Evolutionary conservation across 495 filamentous ascomycete species (phyloP), one percentile per base, ranked within the genome.

Genomic region (Stereocaulon alpinum): DNA sequence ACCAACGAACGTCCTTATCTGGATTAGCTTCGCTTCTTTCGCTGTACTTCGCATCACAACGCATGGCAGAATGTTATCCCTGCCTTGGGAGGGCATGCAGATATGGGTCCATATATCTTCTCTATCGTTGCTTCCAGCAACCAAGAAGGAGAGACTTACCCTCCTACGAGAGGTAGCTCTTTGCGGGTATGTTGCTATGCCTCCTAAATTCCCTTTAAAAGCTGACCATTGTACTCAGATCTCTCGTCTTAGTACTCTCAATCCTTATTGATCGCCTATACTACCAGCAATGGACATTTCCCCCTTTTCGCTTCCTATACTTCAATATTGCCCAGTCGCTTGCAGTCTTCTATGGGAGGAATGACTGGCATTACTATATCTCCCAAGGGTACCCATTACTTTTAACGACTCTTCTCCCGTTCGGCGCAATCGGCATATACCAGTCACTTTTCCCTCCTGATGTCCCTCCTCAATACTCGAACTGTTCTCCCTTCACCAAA

Each of bases 321-420:
- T 95, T 95, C 79, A 99, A 99, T 72, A 74, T 99, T 42, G 81
- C 84, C 11, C 85, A 95, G 67, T 86, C 83, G 10, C 77, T 99
- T 15, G 86, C 93, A 34, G 78, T 88, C 17, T 96, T 96, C 71
- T 99, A 99, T 68, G 93, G 93, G n/a, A 77, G 73, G 34, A 97
- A 95, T 73, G 80, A 86, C 51, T 87, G 85, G 80, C 89, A 96
- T 66, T 99, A 97, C 72, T 99, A 96, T 70, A 70, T 91, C 15
- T 86, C 85, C 2, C 89, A 99, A 74, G 93, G 91, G 37, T 80
- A 92, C 18, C 93, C 92, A 12, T 81, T 97, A 0, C 79, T 96
- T 6, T 83, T 94, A 9, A 95, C 88, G 2, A 93, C 89, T 3
- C 82, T 84, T 49, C 73, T 96, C 5, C 91, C 90, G 0, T 91